Base-by-base conservation (phyloP, 768 basidiomycete species). In the Lentinula guzmanii region DNA sequence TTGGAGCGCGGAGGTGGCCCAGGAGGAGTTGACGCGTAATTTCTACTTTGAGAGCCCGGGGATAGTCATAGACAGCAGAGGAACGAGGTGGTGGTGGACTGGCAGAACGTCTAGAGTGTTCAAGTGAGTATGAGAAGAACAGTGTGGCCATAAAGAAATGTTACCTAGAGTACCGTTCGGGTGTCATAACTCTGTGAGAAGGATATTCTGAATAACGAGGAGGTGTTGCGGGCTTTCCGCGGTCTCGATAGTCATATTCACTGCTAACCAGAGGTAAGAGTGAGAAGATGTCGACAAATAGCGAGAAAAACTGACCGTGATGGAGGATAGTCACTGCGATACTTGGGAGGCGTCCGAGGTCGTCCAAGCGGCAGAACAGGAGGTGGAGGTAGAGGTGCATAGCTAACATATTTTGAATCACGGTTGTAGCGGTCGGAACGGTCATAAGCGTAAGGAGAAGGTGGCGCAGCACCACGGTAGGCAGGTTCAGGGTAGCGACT, bases 341-440 rank as follows among this genome's bases (percentile, higher is more conserved):
- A 74, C 63, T 86, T 77, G n/a, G 81, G 79, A 42, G 86, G 82
- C 34, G 81, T 82, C 62, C 84, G 78, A 64, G 85, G 78, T 39
- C 89, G 80, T 5, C 82, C 75, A 11, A 41, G 16, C 9, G 53
- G 34, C 34, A 39, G 18, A 13, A 37, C 35, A 13, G 82, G 72
- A 64, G 82, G 77, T 59, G 78, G 83, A 57, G 79, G 71, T 45
- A 76, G 71, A 67, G 81, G 75, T 33, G 16, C 21, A 56, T 56
- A 56, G 9, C 24, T 43, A 56, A 21, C 4, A 33, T 87, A 79
- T 70, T 78, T 77, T 18, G 83, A 72, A 63, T 86, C 78, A 69
- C 83, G 76, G 52, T 85, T 84, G 66, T 83, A 82, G 50, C 87
- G 79, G 64, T 90, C 89, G 72, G 86, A 86, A 50, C 76, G 73